These are phyloP conservation scores for Brettanomyces naardenensis DNA, from an alignment of 805 yeast genomes.

Conservation along the genomic window DNA sequence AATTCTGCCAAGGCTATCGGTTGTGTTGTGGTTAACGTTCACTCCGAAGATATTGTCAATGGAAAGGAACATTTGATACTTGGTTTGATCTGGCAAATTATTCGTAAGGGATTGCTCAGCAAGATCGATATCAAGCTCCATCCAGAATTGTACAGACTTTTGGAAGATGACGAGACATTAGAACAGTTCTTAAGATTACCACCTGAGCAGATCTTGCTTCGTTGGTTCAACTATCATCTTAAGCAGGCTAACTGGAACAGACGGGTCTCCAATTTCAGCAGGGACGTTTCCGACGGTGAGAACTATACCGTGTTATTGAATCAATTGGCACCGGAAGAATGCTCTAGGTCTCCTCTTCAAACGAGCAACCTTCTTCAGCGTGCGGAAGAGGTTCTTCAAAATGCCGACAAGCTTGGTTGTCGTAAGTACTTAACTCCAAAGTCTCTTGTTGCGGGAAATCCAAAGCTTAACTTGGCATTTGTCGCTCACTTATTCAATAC, in stretches of 20 bases:
- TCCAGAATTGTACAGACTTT: conserved; percentile 89
- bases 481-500: conserved; percentile 97
- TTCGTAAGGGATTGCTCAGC: conserved; percentile 88
- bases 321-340: conserved; percentile 77
- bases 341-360: conserved; percentile 79
- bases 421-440: conserved; percentile 93
- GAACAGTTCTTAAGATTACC: conserved; percentile 95
- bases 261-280: conserved; percentile 77
- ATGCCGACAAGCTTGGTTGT: conserved; percentile 87
- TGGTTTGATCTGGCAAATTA: conserved; percentile 95
- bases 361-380: conserved; percentile 66
- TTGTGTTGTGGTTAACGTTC: conserved; percentile 95
- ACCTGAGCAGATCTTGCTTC: conserved; percentile 91
- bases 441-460: conserved; percentile 90
- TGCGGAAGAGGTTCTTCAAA: conserved; percentile 78
- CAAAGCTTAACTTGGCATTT: conserved; percentile 92
- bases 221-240: conserved; percentile 97
- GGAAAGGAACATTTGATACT: conserved; percentile 89
- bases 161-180: conserved; percentile 94
- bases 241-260: conserved; percentile 87
- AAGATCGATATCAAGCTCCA: conserved; percentile 94
- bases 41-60: conserved; percentile 87
- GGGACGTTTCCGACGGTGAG: conserved; percentile 91
- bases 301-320: conserved; percentile 83
- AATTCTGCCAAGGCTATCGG: conserved; percentile 99